Evolutionary conservation across 768 basidiomycete species (phyloP).

Genomic region (Boletales sp.): DNA sequence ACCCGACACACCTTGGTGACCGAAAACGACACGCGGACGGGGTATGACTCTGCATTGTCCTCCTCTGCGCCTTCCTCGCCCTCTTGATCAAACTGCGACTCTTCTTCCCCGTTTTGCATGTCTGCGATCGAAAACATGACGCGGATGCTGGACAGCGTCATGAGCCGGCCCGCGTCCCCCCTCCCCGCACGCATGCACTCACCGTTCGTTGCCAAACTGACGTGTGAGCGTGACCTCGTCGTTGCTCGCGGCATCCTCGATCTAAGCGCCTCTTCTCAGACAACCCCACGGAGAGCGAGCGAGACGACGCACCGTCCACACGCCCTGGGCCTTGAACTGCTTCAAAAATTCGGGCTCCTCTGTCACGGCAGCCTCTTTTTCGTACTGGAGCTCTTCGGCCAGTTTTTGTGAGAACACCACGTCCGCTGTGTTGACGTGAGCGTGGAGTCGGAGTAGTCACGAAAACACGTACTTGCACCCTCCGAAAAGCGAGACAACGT

Average conservation of each 20-base stretch:
- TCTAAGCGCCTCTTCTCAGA: constrained; percentile 33
- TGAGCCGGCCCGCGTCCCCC: background rate
- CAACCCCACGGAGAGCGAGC: too few species aligned
- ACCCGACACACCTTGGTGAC: constrained; percentile 68
- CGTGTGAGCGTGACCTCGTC: constrained; percentile 84
- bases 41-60: constrained; percentile 43
- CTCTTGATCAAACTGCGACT: constrained; percentile 36
- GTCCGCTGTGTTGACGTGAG: constrained; percentile 54
- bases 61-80: constrained; percentile 35
- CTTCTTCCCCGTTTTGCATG: constrained; percentile 52
- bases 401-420: constrained; percentile 71
- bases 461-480: constrained; percentile 37
- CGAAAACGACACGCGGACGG: constrained; percentile 75
- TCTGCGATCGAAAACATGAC: constrained; percentile 93
- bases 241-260: constrained; percentile 64
- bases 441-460: background rate
- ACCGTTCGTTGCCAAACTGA: constrained; percentile 90
- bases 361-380: constrained; percentile 53
- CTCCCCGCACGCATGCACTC: constrained; percentile 27
- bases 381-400: constrained; percentile 80
- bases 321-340: constrained; percentile 64
- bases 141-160: constrained; percentile 50
- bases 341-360: constrained; percentile 73
- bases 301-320: constrained; percentile 62
- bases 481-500: constrained; percentile 38